Percentiles rank a stretch among this genome's conserved stretches.
phyloP scores from a whole-genome alignment of 495 filamentous ascomycete species.

The Thermothielavioides terrestris region DNA sequence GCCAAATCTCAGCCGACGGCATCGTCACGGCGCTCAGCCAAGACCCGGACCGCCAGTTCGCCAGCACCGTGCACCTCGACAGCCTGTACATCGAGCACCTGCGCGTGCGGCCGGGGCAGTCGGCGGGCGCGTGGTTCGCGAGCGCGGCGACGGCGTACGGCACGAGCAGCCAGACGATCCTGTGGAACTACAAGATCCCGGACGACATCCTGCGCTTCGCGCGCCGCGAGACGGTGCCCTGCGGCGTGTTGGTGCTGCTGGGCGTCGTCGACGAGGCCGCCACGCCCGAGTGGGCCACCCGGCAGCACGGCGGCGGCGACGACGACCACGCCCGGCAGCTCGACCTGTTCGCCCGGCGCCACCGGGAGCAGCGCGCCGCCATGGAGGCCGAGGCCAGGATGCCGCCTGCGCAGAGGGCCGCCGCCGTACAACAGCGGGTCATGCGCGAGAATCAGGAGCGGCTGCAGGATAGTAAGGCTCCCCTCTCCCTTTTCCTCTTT shows the following conservation, averaged over 20 bases:
- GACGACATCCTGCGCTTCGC: slow-evolving; percentile 43
- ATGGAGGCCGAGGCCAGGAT: slow-evolving; percentile 39
- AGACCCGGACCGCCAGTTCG: background rate
- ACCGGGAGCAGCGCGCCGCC: slow-evolving; percentile 33
- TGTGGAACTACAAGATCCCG: slow-evolving; percentile 56
- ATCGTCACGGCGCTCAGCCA: slow-evolving; percentile 28
- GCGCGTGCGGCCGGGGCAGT: slow-evolving; percentile 17
- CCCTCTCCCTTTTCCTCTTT: slow-evolving; percentile 1
- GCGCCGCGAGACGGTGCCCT: slow-evolving; percentile 48
- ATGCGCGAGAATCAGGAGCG: slow-evolving; percentile 31
- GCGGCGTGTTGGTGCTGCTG: slow-evolving; percentile 52
- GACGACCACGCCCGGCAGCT: slow-evolving; percentile 20
- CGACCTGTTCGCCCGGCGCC: slow-evolving; percentile 30
- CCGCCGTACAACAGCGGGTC: slow-evolving; percentile 29
- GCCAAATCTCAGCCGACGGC: slow-evolving; percentile 36
- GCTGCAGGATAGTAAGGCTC: slow-evolving; percentile 34
- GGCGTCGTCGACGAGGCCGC: slow-evolving; percentile 40
- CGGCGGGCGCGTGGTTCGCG: slow-evolving; percentile 49
- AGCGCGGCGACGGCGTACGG: slow-evolving; percentile 46
- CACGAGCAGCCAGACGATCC: slow-evolving; percentile 42
- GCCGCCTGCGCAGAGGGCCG: slow-evolving; percentile 36
- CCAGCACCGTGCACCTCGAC: slow-evolving; percentile 25
- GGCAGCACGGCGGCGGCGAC: slow-evolving; percentile 32
- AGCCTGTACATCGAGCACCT: slow-evolving; percentile 37
- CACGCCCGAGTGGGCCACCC: slow-evolving; percentile 51